These are phyloP conservation scores for Debaryomyces fabryi DNA, from an alignment of 1,139 yeast genomes.

Conservation along the genomic window DNA sequence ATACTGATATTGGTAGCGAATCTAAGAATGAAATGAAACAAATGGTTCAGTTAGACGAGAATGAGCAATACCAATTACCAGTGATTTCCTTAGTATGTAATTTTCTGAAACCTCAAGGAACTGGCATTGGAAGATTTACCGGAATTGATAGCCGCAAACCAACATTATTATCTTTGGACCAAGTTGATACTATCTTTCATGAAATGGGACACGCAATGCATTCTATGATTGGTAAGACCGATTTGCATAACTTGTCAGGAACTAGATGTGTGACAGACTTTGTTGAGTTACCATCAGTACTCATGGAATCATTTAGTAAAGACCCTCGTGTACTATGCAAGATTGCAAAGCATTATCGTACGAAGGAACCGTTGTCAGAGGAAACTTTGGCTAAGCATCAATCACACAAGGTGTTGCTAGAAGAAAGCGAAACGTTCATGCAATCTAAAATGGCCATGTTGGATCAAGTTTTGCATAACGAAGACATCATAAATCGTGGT, in stretches of 20 bases:
- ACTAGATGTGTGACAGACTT: conserved; percentile 96
- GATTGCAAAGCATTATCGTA: conserved; percentile 74
- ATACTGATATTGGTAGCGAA: conserved; percentile 34
- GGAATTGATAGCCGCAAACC: conserved; percentile 31
- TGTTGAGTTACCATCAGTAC: conserved; percentile 92
- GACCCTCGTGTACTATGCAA: conserved; percentile 74
- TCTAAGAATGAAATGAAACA: conserved; percentile 32
- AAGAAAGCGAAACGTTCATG: conserved; percentile 76
- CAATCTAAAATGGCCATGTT: conserved; percentile 89
- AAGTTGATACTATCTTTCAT: conserved; percentile 92
- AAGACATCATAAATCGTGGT: conserved; percentile 32
- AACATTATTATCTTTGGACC: conserved; percentile 64
- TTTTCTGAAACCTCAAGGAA: conserved; percentile 48
- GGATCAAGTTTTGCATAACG: conserved; percentile 75
- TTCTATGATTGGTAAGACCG: conserved; percentile 92
- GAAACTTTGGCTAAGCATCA: conserved; percentile 54
- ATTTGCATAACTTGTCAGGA: conserved; percentile 89
- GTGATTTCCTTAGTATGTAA: conserved; percentile 89
- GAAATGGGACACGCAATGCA: conserved; percentile 99
- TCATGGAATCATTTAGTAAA: conserved; percentile 91
- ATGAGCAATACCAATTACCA: conserved; percentile 72
- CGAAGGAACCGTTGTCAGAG: conserved; percentile 63
- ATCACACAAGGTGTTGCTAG: conserved; percentile 55
- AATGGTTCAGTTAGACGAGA: conserved; percentile 55
- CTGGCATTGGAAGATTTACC: conserved; percentile 28